Evolutionary conservation across 2,329 filamentous ascomycete genomes (phyloP).

Genomic region (Endoconidiophora polonica): DNA sequence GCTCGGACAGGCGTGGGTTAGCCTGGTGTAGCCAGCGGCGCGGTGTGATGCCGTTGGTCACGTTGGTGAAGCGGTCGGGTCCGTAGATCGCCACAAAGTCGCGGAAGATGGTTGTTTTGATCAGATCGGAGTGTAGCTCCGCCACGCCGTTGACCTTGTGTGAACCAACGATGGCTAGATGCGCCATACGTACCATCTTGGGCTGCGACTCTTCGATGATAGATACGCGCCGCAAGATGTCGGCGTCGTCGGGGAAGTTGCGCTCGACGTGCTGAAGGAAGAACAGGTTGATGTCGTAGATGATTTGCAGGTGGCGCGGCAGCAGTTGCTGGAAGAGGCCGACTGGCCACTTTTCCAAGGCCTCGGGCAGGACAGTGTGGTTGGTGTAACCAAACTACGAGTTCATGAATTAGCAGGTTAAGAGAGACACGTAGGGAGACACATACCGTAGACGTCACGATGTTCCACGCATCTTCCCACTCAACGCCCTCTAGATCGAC

Average conservation of each 20-base stretch:
- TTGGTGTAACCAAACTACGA: conserved; percentile 83
- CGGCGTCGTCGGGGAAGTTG: conserved; percentile 74
- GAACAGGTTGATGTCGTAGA: conserved; percentile 92
- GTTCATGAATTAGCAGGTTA: neutral
- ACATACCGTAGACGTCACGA: conserved; percentile 50
- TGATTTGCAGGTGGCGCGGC: conserved; percentile 87
- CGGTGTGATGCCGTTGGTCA: conserved; percentile 95
- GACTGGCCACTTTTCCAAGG: conserved; percentile 96
- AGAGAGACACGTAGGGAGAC: too few species aligned
- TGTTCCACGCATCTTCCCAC: conserved; percentile 85
- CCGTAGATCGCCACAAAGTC: conserved; percentile 94
- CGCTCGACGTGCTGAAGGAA: conserved; percentile 88
- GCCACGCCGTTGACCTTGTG: conserved; percentile 99
- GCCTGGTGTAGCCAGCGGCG: conserved; percentile 94
- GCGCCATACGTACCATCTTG: conserved; percentile 98
- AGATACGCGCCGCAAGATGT: conserved; percentile 73
- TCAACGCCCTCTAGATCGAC: conserved; percentile 78
- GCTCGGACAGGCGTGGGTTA: conserved; percentile 76
- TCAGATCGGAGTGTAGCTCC: conserved; percentile 90
- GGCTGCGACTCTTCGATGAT: conserved; percentile 94
- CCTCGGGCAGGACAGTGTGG: conserved; percentile 92
- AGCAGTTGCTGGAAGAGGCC: conserved; percentile 81
- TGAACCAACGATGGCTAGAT: conserved; percentile 83
- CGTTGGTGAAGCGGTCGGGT: conserved; percentile 94
- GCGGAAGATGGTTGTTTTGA: conserved; percentile 99